Percentiles rank a stretch among this genome's conserved stretches.
Evolutionary conservation across 1,284 basidiomycete species (phyloP).

Genomic region (Fomes fomentarius): DNA sequence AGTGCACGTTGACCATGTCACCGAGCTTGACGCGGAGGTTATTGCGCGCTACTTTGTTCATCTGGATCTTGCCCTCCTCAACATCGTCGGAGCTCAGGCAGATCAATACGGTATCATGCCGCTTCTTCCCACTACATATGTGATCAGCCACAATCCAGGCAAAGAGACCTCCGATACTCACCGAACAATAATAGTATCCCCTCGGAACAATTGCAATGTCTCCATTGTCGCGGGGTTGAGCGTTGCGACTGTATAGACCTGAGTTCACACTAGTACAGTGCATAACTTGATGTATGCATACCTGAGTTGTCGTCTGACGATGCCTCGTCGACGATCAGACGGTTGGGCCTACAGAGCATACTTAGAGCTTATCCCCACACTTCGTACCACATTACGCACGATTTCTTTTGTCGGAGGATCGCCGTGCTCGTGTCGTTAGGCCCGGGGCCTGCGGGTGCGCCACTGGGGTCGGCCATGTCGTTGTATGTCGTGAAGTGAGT

Average conservation of each 20-base stretch:
- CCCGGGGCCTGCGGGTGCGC: constrained; percentile 74
- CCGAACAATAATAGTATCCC: constrained; percentile 93
- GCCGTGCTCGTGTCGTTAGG: constrained; percentile 90
- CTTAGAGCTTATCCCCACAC: constrained; percentile 15
- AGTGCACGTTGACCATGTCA: constrained; percentile 94
- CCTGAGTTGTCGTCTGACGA: constrained; percentile 92
- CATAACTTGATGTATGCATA: constrained; percentile 35
- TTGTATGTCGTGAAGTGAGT: constrained; percentile 15
- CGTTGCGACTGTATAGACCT: constrained; percentile 72
- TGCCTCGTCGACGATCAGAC: constrained; percentile 92
- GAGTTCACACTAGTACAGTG: background rate
- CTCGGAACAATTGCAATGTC: constrained; percentile 89
- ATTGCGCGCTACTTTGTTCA: constrained; percentile 99
- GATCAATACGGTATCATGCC: constrained; percentile 94
- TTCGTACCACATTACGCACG: constrained; percentile 57
- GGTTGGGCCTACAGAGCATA: constrained; percentile 74
- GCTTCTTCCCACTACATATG: constrained; percentile 83
- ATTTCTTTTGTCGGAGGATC: constrained; percentile 94
- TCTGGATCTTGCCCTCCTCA: constrained; percentile 96
- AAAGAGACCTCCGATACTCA: constrained; percentile 37
- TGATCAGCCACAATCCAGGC: background rate
- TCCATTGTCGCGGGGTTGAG: constrained; percentile 98
- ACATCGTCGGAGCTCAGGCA: constrained; percentile 95
- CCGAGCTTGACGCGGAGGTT: constrained; percentile 98
- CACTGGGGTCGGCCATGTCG: constrained; percentile 62